Percentiles rank a stretch among this genome's conserved stretches.
phyloP scores from a whole-genome alignment of 495 filamentous ascomycete species.

The Hypoxylon lenormandii region DNA sequence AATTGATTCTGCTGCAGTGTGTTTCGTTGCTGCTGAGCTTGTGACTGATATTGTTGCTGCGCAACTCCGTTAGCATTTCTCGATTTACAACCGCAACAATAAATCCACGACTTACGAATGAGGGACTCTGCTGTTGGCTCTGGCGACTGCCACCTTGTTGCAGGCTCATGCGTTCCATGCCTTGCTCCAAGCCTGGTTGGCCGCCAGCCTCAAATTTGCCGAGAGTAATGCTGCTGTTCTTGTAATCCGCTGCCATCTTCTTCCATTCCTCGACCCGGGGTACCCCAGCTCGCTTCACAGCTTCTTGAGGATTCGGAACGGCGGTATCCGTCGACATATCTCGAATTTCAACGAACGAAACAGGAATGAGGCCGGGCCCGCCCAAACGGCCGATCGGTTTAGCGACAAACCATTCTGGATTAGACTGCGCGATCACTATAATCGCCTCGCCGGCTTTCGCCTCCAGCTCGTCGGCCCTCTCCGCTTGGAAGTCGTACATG shows the following conservation, averaged over 20 bases:
- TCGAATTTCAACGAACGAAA: constrained; percentile 94
- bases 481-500: constrained; percentile 95
- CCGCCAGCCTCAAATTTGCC: constrained; percentile 81
- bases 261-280: constrained; percentile 99
- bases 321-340: constrained; percentile 90
- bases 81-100: constrained; percentile 9
- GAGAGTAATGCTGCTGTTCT: constrained; percentile 96
- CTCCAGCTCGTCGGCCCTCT: constrained; percentile 93
- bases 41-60: constrained; percentile 49
- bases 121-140: constrained; percentile 58
- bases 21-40: constrained; percentile 44
- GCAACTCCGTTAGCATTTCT: constrained; percentile 36
- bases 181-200: constrained; percentile 68
- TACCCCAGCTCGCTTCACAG: constrained; percentile 88
- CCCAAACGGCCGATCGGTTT: constrained; percentile 96
- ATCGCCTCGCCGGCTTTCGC: constrained; percentile 95
- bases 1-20: constrained; percentile 53
- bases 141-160: constrained; percentile 59
- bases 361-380: constrained; percentile 93
- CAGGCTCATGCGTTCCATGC: constrained; percentile 84
- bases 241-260: constrained; percentile 98
- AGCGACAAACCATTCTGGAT: constrained; percentile 98
- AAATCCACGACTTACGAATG: constrained; percentile 54
- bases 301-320: constrained; percentile 84
- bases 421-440: constrained; percentile 98